Evolutionary conservation across 805 yeast species (phyloP).

Genomic region (Monosporozyma solicola): DNA sequence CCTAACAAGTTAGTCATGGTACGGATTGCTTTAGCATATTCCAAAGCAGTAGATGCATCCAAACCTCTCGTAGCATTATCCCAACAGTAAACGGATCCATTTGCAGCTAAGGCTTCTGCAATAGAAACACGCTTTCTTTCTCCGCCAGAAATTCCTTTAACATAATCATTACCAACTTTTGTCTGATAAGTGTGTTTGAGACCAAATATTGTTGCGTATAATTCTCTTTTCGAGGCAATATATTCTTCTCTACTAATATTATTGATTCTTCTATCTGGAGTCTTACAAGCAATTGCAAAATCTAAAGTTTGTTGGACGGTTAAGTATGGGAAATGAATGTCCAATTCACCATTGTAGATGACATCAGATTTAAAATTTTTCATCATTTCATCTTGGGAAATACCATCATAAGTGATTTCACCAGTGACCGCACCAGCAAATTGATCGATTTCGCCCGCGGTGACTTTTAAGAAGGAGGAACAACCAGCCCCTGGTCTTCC

Average conservation of each 20-base stretch:
- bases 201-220: conserved; percentile 40
- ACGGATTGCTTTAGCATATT: conserved; percentile 52
- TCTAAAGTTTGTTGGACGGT: conserved; percentile 65
- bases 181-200: conserved; percentile 46
- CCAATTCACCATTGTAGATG: conserved; percentile 53
- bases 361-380: conserved; percentile 46
- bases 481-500: conserved; percentile 81
- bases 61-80: conserved; percentile 60
- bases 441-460: conserved; percentile 47
- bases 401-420: conserved; percentile 51
- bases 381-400: conserved; percentile 53
- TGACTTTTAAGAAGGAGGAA: conserved; percentile 55
- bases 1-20: conserved; percentile 42
- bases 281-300: conserved; percentile 62
- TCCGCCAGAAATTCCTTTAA: conserved; percentile 65
- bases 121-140: conserved; percentile 69
- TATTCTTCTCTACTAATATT: conserved; percentile 40
- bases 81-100: conserved; percentile 47
- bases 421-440: conserved; percentile 43
- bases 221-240: conserved; percentile 33
- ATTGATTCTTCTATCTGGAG: conserved; percentile 49
- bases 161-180: conserved; percentile 44
- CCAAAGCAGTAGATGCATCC: conserved; percentile 60
- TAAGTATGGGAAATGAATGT: conserved; percentile 66
- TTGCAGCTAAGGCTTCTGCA: conserved; percentile 50